Base-by-base conservation (phyloP, 495 filamentous ascomycete species). In the Xylaria sp. region DNA sequence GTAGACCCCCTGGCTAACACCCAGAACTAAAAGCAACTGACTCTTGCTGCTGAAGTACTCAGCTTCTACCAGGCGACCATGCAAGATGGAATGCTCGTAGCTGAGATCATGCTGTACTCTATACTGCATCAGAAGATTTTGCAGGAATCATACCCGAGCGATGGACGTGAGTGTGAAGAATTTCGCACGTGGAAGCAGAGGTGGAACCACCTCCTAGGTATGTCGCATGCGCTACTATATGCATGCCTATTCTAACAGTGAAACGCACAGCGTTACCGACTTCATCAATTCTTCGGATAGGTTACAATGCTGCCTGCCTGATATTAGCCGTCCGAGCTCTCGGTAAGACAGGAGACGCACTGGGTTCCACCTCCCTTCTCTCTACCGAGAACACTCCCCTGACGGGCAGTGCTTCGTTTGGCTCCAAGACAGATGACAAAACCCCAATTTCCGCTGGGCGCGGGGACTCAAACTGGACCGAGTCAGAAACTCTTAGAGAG, bases 51-150 rank as follows among this genome's bases (percentile, higher is more conserved):
- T 35, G 2, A 33, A 71, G 69, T 78, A 21, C 76, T 76, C 21
- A 78, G 75, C 62, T 78, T 78, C 68, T 78, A 78, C 64, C 72
- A 74, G 44, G 76, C 76, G 24, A 78, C 76, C 1, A 76, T 78
- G 74, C 76, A 78, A 37, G 76, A 78, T 46, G 76, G 76, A 41
- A 78, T 78, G 76, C 74, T 78, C 5, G 76, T 78, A 7, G 76
- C 76, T 26, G 76, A 78, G 61, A 78, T 78, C 59, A 70, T 73
- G 17, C 58, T 78, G 4, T 78, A 75, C 46, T 78, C 76, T 12
- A 68, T 70, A 12, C 61, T 78, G 5, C 76, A 78, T 53, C 71
- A 76, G 26, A 78, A 78, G 59, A 58, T 78, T 14, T 61, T 73
- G 12, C 71, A 76, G 29, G 74, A 78, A 57, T 75, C 72, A 3